Evolutionary conservation across 352 stramenopile species (phyloP), one percentile per base, ranked within the genome.

Genomic region (Globisporangium splendens): DNA sequence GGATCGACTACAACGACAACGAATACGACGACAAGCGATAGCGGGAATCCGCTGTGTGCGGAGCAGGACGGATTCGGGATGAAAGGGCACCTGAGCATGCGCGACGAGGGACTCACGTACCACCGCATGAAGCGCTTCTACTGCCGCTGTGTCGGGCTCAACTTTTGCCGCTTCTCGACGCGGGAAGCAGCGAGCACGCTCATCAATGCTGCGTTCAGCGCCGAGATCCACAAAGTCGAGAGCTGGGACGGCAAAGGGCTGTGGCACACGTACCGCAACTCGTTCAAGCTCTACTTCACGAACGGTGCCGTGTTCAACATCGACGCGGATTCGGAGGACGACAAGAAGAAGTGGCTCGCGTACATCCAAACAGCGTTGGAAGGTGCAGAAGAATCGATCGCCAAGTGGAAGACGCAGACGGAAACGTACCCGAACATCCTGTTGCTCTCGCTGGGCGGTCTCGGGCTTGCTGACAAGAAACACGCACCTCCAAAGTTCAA

Each of bases 61-160:
- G 79, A 91, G 42, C 57, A 73, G 1, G 79, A 91, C 54, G 81
- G 79, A 8, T 65, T 90, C n/a, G 79, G 84, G 11, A 61, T 91
- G 44, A 89, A 90, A 49, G 84, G 84, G 0, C 89, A 79, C 62
- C 59, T 93, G 6, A 85, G 72, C 56, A 91, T 93, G 84, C 84
- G 84, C 33, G 81, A 93, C 56, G 79, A 93, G 56, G 82, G 84
- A 52, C 76, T 91, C 46, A 91, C 81, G 38, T 91, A 91, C 62
- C 84, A 91, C 63, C 84, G 84, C 62, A 93, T 93, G 84, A 91
- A 89, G 63, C 81, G 81, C 24, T 93, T 84, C 66, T 93, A 86
- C 66, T 91, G 80, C 59, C 81, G 79, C 46, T 86, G 79, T 51
- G 77, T 89, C n/a, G 84, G 84, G 8, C 72, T 91, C 43, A 90